Percentiles rank a stretch among this genome's conserved stretches.
Evolutionary conservation across 345 rosid species (phyloP).

Genomic region (Rubroshorea leprosula): DNA sequence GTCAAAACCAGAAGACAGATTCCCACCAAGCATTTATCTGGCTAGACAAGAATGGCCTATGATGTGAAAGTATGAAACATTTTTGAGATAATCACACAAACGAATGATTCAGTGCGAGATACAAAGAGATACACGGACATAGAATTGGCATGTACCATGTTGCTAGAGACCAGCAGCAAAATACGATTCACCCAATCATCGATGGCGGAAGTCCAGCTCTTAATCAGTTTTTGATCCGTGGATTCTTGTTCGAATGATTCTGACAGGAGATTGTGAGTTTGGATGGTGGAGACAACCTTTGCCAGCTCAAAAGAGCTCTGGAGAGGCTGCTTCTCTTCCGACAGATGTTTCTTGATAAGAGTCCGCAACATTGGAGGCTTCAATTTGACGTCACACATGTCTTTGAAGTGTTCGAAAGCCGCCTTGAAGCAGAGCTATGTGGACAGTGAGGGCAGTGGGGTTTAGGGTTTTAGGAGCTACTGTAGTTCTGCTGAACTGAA

Average conservation of each 20-base stretch:
- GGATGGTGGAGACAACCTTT: constrained; percentile 33
- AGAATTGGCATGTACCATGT: constrained; percentile 36
- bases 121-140: neutral
- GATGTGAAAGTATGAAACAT: neutral
- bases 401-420: constrained; percentile 31
- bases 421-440: constrained; percentile 26
- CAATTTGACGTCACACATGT: constrained; percentile 46
- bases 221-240: constrained; percentile 27
- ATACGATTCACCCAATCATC: constrained; percentile 64
- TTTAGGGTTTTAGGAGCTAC: no score
- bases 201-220: constrained; percentile 55
- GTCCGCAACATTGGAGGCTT: constrained; percentile 56
- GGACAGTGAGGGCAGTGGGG: no score
- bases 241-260: constrained; percentile 32
- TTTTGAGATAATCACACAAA: neutral
- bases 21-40: constrained; percentile 85
- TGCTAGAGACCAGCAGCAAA: constrained; percentile 34
- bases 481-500: no score
- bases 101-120: neutral
- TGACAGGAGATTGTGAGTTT: constrained; percentile 46
- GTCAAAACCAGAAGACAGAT: constrained; percentile 70
- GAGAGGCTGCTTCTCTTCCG: constrained; percentile 52
- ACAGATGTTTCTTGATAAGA: constrained; percentile 48
- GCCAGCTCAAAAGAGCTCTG: constrained; percentile 32
- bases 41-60: constrained; percentile 36